These are phyloP conservation scores for Heterobasidion parviporum DNA, from an alignment of 1,284 basidiomycete species.

Conservation along the genomic window DNA sequence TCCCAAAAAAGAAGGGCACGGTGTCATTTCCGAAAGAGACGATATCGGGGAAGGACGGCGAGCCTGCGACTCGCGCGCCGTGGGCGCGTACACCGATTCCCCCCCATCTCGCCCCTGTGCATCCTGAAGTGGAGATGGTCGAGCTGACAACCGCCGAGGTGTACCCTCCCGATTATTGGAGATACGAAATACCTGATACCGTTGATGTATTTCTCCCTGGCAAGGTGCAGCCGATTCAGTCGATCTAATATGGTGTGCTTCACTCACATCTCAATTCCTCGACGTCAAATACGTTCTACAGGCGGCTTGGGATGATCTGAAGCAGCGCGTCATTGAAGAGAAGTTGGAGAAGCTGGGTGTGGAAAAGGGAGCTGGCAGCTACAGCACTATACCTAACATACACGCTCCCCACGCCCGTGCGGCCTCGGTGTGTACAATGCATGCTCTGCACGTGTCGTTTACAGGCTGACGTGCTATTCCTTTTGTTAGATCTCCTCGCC, in stretches of 20 bases:
- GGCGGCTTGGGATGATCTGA: constrained; percentile 66
- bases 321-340: constrained; percentile 64
- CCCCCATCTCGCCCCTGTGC: constrained; percentile 30
- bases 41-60: constrained; percentile 32
- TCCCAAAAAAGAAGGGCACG: constrained; percentile 55
- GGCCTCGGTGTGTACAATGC: constrained; percentile 52
- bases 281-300: constrained; percentile 18
- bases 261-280: constrained; percentile 3
- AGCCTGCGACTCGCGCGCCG: constrained; percentile 33
- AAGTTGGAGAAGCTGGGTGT: constrained; percentile 73
- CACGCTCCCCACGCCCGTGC: constrained; percentile 69
- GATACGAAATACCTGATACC: constrained; percentile 46
- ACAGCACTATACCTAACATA: constrained; percentile 44
- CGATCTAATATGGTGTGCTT: neutral
- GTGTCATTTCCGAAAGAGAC: constrained; percentile 71
- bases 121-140: constrained; percentile 27
- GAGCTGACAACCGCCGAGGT: constrained; percentile 43
- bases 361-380: constrained; percentile 47
- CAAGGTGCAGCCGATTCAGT: constrained; percentile 39
- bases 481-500: constrained; percentile 68
- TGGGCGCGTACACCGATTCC: constrained; percentile 61
- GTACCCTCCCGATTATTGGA: constrained; percentile 57
- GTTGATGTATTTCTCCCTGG: constrained; percentile 79
- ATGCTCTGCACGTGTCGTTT: constrained; percentile 14
- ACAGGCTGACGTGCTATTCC: neutral